Evolutionary conservation across 768 basidiomycete species (phyloP).

Genomic region (Russula olivacea): DNA sequence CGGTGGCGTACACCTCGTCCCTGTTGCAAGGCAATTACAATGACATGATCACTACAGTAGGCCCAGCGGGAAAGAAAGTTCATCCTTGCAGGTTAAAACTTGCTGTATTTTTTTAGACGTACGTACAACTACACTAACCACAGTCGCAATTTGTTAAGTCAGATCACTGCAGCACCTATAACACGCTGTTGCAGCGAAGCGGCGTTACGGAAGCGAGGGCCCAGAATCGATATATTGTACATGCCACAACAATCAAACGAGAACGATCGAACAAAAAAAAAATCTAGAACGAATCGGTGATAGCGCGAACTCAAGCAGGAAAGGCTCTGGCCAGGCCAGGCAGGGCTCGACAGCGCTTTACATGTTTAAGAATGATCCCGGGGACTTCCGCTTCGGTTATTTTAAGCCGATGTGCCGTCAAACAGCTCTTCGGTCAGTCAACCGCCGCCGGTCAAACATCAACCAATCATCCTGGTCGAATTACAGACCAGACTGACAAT

Average conservation of each 20-base stretch:
- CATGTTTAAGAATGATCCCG: too few relatives aligned
- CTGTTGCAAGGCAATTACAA: neutral
- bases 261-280: too few relatives aligned
- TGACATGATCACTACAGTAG: neutral
- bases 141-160: neutral
- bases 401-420: neutral
- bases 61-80: neutral
- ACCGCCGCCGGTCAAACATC: too few relatives aligned
- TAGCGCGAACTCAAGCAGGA: neutral
- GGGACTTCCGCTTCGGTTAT: neutral
- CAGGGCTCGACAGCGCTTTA: neutral
- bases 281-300: constrained; percentile 1
- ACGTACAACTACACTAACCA: neutral
- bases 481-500: neutral
- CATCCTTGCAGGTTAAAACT: neutral
- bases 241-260: too few relatives aligned
- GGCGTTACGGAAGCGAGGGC: neutral
- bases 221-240: neutral
- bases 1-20: too few relatives aligned
- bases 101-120: neutral
- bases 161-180: neutral
- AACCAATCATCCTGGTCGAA: neutral
- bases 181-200: neutral
- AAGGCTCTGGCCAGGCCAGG: too few relatives aligned
- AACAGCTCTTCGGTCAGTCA: too few relatives aligned